Evolutionary conservation across 805 yeast genomes (phyloP), one percentile per base, ranked within the genome.

Genomic region (Kuraishia hungarica): DNA sequence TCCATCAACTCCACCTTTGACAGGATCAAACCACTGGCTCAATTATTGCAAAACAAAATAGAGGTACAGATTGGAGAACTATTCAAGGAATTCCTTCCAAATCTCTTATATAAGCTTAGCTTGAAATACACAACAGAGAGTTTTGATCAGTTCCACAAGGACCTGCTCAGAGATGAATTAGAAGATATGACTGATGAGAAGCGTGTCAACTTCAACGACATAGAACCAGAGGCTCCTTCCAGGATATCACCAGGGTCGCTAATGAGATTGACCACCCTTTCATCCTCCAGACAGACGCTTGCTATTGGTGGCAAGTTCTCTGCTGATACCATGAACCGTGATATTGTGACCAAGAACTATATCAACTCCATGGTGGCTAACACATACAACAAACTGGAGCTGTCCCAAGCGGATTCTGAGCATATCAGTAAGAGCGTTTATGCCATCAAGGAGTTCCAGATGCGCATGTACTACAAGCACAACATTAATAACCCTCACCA

Each of bases 1-100:
- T 84, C 83, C 61, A 96, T 90, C 15, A 82, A 84, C 58, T 87
- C 96, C 4, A 86, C 96, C n/a, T 90, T 90, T 68, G 96, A 90
- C 70, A 81, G 84, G 48, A 86, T 90, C 50, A 87, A 86, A 53
- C 91, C 91, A 1, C 81, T 90, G 61, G 94, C 96, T n/a, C 79
- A 82, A 56, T 87, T 89, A 61, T 70, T 90, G 58, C 96, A 90
- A 65, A 79, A 80, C 51, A 94, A 89, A 65, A 90, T 90, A 57
- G 96, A 90, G 65, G 78, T 75, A 54, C 94, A 88, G 66, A 84
- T 90, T 39, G 73, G 96, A 54, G 89, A 86, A 53, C 73, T 90
- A 58, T 90, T 90, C 70, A 76, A 94, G 58, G 97, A 90, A 65
- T 86, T 89, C 53, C 75, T 90, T 54, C 97, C 97, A 1, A 82